Evolutionary conservation across 1,139 yeast species (phyloP), one percentile per base, ranked within the genome.

Genomic region (Martiniozyma asiatica): DNA sequence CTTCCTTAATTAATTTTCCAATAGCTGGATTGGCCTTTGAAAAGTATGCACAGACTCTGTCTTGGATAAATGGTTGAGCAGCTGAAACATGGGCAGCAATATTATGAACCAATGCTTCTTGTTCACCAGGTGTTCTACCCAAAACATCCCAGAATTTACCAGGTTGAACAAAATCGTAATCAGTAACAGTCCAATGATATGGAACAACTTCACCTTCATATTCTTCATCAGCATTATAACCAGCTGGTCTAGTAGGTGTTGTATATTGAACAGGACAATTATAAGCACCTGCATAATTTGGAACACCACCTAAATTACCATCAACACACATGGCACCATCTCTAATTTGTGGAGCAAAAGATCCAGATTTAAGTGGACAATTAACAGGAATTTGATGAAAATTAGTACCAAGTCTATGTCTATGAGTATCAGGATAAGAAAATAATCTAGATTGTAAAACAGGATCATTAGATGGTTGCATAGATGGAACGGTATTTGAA

Each of bases 151-250:
- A 87, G 53, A 65, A 56, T 45, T 55, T 63, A 57, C 78, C 65
- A 48, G 96, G 68, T 59, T 77, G 81, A 49, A 65, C 63, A 47
- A 40, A 54, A 40, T 54, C 59, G 37, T 55, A 74, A 55, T 84
- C 94, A 34, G 62, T 64, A 35, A 70, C 71, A 40, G 70, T 67
- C 95, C 95, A 85, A 63, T 82, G 92, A 74, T 73, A 80, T 45
- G 84, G 82, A 42, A 75, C 63, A 34, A 94, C 95, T 41, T 92
- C 75, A 38, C 96, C 96, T 36, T 65, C 60, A 87, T 94, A 85
- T 39, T 70, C 66, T 61, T 87, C 96, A 57, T 84, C 95, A 8
- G 44, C 41, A 15, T 36, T 68, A 66, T 54, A 65, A 71, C 47
- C 45, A 2, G 51, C 33, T 8, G 48, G 39, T 33, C 34, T 41